Percentiles rank a stretch among this genome's conserved stretches.
These are phyloP conservation scores for Eudorina sp. DNA, from an alignment of 139 green algal genomes.

Conservation along the genomic window DNA sequence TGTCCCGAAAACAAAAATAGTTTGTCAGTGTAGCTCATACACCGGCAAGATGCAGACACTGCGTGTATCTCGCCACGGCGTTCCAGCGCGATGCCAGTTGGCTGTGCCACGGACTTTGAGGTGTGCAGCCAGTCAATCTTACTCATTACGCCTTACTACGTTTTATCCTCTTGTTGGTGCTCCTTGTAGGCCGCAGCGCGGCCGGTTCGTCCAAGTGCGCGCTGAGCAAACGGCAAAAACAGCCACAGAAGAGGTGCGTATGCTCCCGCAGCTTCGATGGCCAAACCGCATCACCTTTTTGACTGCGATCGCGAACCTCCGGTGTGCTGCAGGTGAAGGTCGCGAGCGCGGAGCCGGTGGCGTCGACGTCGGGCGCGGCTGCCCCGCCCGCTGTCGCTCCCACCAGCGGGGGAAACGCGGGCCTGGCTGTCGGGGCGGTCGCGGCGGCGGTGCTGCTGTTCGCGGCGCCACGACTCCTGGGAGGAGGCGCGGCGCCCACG, in stretches of 20 bases:
- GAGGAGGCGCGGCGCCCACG: slow-evolving; percentile 58
- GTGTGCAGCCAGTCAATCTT: neutral
- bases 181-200: neutral
- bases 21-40: no score
- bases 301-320: neutral
- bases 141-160: neutral
- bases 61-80: no score
- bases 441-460: slow-evolving; percentile 75
- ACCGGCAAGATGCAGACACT: no score
- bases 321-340: neutral
- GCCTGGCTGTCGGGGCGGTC: slow-evolving; percentile 72
- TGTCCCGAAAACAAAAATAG: no score
- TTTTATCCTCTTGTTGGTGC: neutral
- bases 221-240: neutral
- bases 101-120: neutral
- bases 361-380: neutral
- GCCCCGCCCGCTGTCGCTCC: neutral
- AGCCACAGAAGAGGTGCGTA: neutral
- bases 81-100: neutral
- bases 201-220: neutral
- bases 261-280: no score
- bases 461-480: slow-evolving; percentile 62
- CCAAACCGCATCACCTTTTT: neutral
- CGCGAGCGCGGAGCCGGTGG: neutral
- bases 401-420: neutral